Evolutionary conservation across 1,139 yeast genomes (phyloP).

Genomic region (Yamadazyma epiphylla): DNA sequence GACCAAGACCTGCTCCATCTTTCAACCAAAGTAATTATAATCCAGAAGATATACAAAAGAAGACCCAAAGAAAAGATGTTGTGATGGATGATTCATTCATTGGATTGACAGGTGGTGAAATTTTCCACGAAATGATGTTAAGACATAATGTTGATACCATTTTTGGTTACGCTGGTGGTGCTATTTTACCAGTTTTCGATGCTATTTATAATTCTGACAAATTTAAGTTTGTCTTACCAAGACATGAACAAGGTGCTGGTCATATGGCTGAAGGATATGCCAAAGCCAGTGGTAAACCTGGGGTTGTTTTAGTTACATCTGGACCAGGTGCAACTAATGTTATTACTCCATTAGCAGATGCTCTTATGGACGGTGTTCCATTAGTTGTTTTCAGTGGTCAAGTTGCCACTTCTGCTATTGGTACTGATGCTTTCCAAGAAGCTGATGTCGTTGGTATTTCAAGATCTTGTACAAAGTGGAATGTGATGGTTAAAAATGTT

Average conservation of each 20-base stretch:
- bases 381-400: conserved; percentile 97
- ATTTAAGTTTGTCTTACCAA: conserved; percentile 86
- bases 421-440: conserved; percentile 98
- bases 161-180: conserved; percentile 97
- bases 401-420: conserved; percentile 92
- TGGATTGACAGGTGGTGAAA: conserved; percentile 95
- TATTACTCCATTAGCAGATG: conserved; percentile 96
- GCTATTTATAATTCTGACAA: conserved; percentile 90
- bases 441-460: conserved; percentile 97
- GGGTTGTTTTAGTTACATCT: conserved; percentile 94
- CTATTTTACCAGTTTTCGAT: conserved; percentile 94
- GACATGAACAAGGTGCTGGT: conserved; percentile 99
- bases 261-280: conserved; percentile 99
- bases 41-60: conserved; percentile 11
- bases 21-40: conserved; percentile 20
- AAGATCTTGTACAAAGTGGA: conserved; percentile 97
- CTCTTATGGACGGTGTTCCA: conserved; percentile 95
- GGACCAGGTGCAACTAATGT: conserved; percentile 99
- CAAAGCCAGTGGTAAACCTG: conserved; percentile 93
- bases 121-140: conserved; percentile 97
- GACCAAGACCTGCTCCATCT: conserved; percentile 32
- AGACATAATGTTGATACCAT: conserved; percentile 93
- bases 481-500: conserved; percentile 93
- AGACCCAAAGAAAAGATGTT: conserved; percentile 10
- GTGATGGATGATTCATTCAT: conserved; percentile 80